Conservation (phyloP, 1,139 yeast genomes). For the Hanseniaspora sp. region DNA sequence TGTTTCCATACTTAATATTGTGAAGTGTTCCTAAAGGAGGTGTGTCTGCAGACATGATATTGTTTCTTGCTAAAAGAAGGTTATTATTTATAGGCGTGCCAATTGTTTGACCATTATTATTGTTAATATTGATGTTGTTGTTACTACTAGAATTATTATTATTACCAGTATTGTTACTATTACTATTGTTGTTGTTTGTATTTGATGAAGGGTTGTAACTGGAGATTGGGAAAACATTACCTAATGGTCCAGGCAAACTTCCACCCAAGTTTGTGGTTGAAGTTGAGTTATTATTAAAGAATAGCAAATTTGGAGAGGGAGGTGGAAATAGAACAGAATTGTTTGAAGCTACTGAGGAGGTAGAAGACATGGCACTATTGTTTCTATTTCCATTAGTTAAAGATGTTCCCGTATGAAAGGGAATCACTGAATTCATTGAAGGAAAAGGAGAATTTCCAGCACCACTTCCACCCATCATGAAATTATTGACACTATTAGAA, state of each 20-base stretch:
- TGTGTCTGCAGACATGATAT: constrained; percentile 10
- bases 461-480: neutral
- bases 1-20: constrained; percentile 8
- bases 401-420: neutral
- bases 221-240: constrained; percentile 11
- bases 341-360: constrained; percentile 10
- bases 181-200: neutral
- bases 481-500: neutral
- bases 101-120: neutral
- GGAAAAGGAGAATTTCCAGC: constrained; percentile 3
- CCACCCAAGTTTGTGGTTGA: neutral
- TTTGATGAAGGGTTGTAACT: constrained; percentile 1
- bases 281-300: constrained; percentile 3
- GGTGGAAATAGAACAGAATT: constrained; percentile 12
- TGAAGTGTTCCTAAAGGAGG: constrained; percentile 13
- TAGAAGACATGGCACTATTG: constrained; percentile 10
- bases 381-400: constrained; percentile 7
- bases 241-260: constrained; percentile 13
- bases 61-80: neutral
- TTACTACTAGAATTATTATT: neutral
- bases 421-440: neutral
- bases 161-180: neutral
- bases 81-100: constrained; percentile 1
- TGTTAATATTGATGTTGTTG: neutral
- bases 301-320: constrained; percentile 5